Base-by-base conservation (phyloP, 176 grass and related monocot genomes). In the Carex cristatella region DNA sequence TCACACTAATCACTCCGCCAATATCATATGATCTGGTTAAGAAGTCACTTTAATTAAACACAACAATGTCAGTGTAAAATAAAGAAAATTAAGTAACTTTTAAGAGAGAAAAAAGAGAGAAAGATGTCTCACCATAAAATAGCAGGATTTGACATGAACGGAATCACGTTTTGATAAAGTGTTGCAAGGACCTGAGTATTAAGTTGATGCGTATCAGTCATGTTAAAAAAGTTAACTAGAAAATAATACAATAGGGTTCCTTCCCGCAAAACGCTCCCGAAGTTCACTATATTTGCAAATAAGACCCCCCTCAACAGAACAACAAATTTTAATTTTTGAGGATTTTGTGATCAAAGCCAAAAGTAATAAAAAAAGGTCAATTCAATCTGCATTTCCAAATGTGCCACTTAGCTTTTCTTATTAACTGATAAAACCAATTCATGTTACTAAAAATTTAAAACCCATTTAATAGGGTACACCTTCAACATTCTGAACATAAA, bases 11-110 rank as follows among this genome's bases (percentile, higher is more conserved):
- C 69, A 98, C 93, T 86, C 95, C 95, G 85, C 93, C 95, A 85
- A 98, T 94, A 74, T 98, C 93, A 6, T 98, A 98, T 85, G 95
- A 98, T 87, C 88, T 95, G 86, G 93, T 95, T 60, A 98, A 95
- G 89, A 98, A 98, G 89, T 98, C 93, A 89, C 95, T 98, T 86
- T 81, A 89, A 89, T 65, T 84, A 31, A 18, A 86, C 74, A 51
- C 62, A 77, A 79, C 61, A n/a, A 84, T 49, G 74, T 90, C 30
- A 90, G 53, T 55, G 18, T 90, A 33, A 16, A 11, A 58, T 83
- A 46, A 38, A 40, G 38, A 30, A 56, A 79, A 37, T 40, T 56
- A 61, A 88, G 4, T 2, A 37, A 79, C 12, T 8, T 37, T 51
- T 33, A 86, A 35, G 16, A 12, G 69, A 40, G 71, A 66, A 51